phyloP scores from a whole-genome alignment of 805 yeast genomes.

The Ogataea nakhonphanomensis region DNA sequence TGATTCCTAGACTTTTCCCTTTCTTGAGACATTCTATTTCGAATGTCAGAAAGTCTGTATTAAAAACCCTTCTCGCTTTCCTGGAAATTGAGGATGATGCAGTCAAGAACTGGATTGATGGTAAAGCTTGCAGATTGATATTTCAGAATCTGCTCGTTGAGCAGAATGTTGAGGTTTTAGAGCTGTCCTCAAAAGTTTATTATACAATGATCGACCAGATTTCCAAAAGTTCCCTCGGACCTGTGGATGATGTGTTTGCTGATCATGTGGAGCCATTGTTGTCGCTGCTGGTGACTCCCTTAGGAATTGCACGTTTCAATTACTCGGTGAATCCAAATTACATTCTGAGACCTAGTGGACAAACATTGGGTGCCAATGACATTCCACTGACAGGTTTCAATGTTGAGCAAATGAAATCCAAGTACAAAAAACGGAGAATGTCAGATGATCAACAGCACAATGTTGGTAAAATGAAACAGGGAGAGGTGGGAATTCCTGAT shows the following conservation, averaged over 20 bases:
- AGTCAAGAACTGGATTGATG: conserved; percentile 68
- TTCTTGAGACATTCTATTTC: conserved; percentile 91
- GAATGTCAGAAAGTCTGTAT: conserved; percentile 84
- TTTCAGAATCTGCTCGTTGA: conserved; percentile 88
- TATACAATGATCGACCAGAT: conserved; percentile 49
- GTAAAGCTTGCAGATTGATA: conserved; percentile 66
- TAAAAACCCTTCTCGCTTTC: conserved; percentile 77
- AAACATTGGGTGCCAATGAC: conserved; percentile 31
- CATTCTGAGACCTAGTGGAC: conserved; percentile 79
- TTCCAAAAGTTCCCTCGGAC: conserved; percentile 28
- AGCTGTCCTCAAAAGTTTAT: conserved; percentile 62
- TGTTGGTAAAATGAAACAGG: conserved; percentile 21
- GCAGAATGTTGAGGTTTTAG: conserved; percentile 72
- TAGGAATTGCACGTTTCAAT: conserved; percentile 86
- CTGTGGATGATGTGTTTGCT: conserved; percentile 51
- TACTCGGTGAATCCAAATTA: conserved; percentile 77
- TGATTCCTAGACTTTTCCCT: conserved; percentile 91
- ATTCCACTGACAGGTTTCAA: conserved; percentile 28
- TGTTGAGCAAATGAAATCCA: conserved; percentile 31
- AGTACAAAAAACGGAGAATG: conserved; percentile 48
- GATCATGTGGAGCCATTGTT: conserved; percentile 59
- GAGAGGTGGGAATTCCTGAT: conserved; percentile 39
- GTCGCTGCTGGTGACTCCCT: conserved; percentile 82
- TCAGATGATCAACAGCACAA: conserved; percentile 9
- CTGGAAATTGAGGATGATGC: conserved; percentile 48